Base-by-base conservation (phyloP, 805 yeast genomes). In the Isabelozyma pseudorhagii region DNA sequence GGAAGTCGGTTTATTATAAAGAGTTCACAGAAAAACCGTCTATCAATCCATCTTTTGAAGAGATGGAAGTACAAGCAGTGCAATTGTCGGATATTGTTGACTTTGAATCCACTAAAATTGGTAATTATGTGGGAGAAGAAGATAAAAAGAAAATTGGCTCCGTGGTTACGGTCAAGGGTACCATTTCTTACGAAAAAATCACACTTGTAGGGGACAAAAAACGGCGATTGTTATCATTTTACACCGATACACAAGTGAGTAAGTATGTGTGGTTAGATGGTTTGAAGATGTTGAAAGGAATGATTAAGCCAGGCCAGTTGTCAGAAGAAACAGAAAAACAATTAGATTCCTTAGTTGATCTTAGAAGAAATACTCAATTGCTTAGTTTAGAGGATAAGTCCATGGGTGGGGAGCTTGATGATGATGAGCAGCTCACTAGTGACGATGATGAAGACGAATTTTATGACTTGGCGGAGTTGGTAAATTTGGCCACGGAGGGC, bases 201-300 rank as follows among this genome's bases (percentile, higher is more conserved):
- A 70, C 80, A 0, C 62, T 85, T 15, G 52, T 75, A 10, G 82
- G 72, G 15, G 74, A 55, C 60, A 75, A 56, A 60, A 67, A 67
- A 36, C 74, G 75, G 40, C 60, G 68, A 15, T 54, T 83, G 9
- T 72, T 88, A 48, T 64, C 75, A n/a, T 85, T 88, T 57, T 88
- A 78, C 61, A 80, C 88, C 11, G 92, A 87, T 50, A 84, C 89
- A 1, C 78, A 79, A 54, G 89, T 85, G 44, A 77, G 81, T 45
- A 82, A 85, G 41, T 81, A 79, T 47, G 80, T 84, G 7, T 89
- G 96, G 96, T 69, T 85, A 36, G 96, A 89, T 66, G 96, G 96
- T 0, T 64, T 89, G 48, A 82, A 81, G 58, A 68, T 74, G 74
- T 69, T 73, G 54, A 68, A 66, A 52, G 74, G 73, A 5, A 56